Base-by-base conservation (phyloP, 2,329 filamentous ascomycete genomes). In the Parastagonospora avenae region DNA sequence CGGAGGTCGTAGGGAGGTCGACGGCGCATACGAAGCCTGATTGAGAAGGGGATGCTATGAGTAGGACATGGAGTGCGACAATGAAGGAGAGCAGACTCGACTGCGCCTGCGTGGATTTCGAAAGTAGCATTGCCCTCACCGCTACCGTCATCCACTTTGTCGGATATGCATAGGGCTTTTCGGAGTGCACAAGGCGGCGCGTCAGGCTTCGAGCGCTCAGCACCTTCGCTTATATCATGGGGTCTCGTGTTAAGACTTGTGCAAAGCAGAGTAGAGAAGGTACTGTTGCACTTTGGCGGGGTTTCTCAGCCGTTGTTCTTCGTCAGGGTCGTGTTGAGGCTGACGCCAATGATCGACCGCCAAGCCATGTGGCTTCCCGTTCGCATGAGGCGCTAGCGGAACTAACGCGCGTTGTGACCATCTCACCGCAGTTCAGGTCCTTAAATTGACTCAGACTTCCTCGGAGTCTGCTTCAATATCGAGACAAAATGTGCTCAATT, bases 11-110 rank as follows among this genome's bases (percentile, higher is more conserved):
- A 11, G 57, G 70, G 11, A 80, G 56, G 46, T 90, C 85, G 46
- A 80, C 77, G 8, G 88, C 88, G 60, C 87, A 80, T 39, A 85
- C 88, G 57, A 66, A 56, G 14, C 83, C 81, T 38, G 80, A 80
- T 50, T 82, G 82, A 32, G 89, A 77, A 24, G 83, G 72, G 50
- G 88, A 88, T 36, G 91, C 70, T 33, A 84, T 65, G 30, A 88
- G 63, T 29, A 90, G 71, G 43, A 88, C 67, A 28, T 84, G 74
- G 29, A 85, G 83, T 46, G 85, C 84, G 63, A 82, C 77, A 46
- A 88, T 70, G 50, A 87, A 89, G 64, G 86, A 85, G 68, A 83
- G 83, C 66, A 91, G 83, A 69, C 88, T 87, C 76, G 86, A 88
- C 77, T 90, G 89, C 61, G 90, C 77, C 65, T 83, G 85, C 71